These are phyloP conservation scores for Colletotrichum higginsianum DNA, from an alignment of 2,329 filamentous ascomycete genomes.

Conservation along the genomic window DNA sequence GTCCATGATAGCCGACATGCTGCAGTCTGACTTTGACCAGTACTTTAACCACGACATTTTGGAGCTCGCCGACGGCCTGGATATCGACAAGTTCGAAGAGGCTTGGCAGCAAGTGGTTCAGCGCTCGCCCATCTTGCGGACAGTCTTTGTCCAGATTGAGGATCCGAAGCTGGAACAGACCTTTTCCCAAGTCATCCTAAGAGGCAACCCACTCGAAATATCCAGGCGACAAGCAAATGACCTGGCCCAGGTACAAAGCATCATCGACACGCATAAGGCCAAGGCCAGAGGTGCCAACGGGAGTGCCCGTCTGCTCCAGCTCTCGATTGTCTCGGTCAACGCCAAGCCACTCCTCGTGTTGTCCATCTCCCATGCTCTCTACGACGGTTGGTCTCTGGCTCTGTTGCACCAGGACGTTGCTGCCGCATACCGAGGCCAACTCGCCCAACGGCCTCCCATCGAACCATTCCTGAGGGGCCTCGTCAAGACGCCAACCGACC, in stretches of 20 bases:
- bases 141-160: constrained; percentile 78
- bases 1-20: constrained; percentile 87
- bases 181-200: constrained; percentile 65
- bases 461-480: constrained; percentile 70
- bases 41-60: constrained; percentile 92
- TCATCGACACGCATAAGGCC: constrained; percentile 56
- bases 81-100: constrained; percentile 68
- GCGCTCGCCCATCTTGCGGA: constrained; percentile 80
- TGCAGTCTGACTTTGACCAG: constrained; percentile 78
- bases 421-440: constrained; percentile 70
- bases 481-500: constrained; percentile 56
- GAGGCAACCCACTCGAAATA: constrained; percentile 44
- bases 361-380: constrained; percentile 88
- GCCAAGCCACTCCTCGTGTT: constrained; percentile 66
- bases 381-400: constrained; percentile 88
- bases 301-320: constrained; percentile 61
- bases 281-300: constrained; percentile 56
- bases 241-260: constrained; percentile 51
- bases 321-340: constrained; percentile 58
- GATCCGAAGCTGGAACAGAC: constrained; percentile 68
- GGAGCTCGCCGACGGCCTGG: constrained; percentile 67
- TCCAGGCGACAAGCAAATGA: constrained; percentile 45
- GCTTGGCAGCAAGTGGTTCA: constrained; percentile 76
- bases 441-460: constrained; percentile 61
- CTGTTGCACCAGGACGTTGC: constrained; percentile 81